Percentiles rank a stretch among this genome's conserved stretches.
These are phyloP conservation scores for Aspergillus floridensis DNA, from an alignment of 2,329 filamentous ascomycete species.

Conservation along the genomic window DNA sequence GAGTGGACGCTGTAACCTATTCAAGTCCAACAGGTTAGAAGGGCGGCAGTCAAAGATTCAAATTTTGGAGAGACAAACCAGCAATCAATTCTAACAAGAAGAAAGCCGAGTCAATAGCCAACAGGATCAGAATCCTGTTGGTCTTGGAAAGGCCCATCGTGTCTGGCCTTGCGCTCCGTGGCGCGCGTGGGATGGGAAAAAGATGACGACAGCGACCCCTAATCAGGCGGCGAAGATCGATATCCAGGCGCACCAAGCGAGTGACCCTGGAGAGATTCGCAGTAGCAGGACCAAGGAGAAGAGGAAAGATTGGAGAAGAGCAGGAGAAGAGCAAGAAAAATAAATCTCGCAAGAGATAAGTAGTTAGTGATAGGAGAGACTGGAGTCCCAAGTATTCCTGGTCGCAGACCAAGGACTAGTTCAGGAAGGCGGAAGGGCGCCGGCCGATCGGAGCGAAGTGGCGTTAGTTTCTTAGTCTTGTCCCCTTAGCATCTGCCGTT, in stretches of 20 bases:
- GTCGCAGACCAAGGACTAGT: background rate
- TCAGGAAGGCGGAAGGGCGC: background rate
- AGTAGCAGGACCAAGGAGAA: background rate
- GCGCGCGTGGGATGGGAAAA: constrained; percentile 2
- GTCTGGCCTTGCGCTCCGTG: constrained; percentile 22
- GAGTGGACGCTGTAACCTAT: constrained; percentile 80
- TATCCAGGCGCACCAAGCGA: background rate
- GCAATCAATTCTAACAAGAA: constrained; percentile 85
- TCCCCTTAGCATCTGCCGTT: background rate
- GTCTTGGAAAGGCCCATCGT: constrained; percentile 87
- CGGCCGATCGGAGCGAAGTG: constrained; percentile 1
- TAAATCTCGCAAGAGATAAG: background rate
- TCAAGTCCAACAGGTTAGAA: constrained; percentile 15
- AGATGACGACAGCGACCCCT: constrained; percentile 1
- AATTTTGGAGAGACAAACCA: constrained; percentile 44
- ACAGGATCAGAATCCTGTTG: constrained; percentile 86
- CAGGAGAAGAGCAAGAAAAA: background rate
- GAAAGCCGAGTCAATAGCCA: constrained; percentile 84
- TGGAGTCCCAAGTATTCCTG: background rate
- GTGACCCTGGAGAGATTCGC: background rate
- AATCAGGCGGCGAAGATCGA: background rate
- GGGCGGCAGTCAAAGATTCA: background rate
- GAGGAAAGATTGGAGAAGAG: background rate
- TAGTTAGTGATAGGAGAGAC: background rate
- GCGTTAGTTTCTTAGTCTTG: background rate